These are phyloP conservation scores for Xylaria sp. DNA, from an alignment of 2,329 filamentous ascomycete species.

Conservation along the genomic window DNA sequence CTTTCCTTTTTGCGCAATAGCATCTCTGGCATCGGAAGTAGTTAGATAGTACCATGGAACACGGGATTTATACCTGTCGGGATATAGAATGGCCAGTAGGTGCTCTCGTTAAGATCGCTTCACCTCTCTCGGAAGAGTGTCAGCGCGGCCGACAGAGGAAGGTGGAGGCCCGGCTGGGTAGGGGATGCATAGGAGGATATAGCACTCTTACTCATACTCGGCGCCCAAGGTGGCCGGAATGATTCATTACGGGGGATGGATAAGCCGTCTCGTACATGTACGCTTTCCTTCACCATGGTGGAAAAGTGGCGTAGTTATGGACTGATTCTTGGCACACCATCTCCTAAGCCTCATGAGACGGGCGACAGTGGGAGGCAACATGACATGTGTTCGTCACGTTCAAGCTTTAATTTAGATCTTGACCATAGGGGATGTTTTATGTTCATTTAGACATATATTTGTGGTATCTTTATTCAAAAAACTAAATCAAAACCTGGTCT, in stretches of 20 bases:
- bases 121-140: no score
- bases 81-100: no score
- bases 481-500: neutral
- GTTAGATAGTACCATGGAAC: no score
- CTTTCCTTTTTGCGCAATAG: no score
- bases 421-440: neutral
- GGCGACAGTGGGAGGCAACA: neutral
- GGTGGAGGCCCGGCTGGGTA: neutral
- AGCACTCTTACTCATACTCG: neutral
- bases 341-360: no score
- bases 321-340: no score
- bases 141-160: no score
- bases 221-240: neutral
- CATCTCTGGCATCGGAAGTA: no score
- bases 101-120: no score
- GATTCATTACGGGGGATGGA: neutral
- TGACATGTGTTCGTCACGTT: neutral
- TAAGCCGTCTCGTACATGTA: neutral
- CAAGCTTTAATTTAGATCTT: neutral
- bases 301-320: neutral
- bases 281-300: neutral
- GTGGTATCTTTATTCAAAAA: constrained; percentile 27
- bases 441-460: constrained; percentile 4
- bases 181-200: neutral
- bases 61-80: no score